Conservation (phyloP, 192 early-diverging fungal species). For the Podila clonocystis region DNA sequence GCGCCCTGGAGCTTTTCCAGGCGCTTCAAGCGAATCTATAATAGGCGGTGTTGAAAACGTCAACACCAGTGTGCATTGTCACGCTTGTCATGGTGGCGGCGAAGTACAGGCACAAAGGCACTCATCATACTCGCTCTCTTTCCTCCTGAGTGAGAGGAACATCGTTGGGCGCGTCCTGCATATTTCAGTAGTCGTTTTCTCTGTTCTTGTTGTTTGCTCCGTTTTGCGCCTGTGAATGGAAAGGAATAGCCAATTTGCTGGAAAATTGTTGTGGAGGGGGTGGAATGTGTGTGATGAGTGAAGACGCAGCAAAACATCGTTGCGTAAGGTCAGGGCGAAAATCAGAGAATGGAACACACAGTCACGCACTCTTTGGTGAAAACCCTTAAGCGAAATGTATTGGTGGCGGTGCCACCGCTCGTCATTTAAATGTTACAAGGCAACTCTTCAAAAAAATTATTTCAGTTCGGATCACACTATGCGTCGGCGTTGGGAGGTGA, state of each 20-base stretch:
- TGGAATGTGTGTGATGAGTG: too few species aligned
- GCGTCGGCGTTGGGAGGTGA: background rate
- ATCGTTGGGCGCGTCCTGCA: slow-evolving; percentile 56
- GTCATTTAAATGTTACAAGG: too few species aligned
- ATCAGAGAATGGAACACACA: too few species aligned
- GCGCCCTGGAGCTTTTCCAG: slow-evolving; percentile 65
- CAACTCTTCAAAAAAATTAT: too few species aligned
- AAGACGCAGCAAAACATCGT: too few species aligned
- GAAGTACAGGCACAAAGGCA: background rate
- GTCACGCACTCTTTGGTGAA: too few species aligned
- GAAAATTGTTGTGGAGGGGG: too few species aligned
- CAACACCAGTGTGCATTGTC: background rate
- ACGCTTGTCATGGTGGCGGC: background rate
- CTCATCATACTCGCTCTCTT: slow-evolving; percentile 24
- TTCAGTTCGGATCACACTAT: background rate
- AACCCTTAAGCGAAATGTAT: too few species aligned
- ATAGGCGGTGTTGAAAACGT: background rate
- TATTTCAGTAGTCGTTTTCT: slow-evolving; percentile 63
- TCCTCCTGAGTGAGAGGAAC: slow-evolving; percentile 43
- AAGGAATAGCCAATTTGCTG: too few species aligned
- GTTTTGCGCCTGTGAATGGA: too few species aligned
- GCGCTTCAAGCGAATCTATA: slow-evolving; percentile 72
- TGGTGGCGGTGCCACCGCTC: too few species aligned
- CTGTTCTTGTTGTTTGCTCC: slow-evolving; percentile 5
- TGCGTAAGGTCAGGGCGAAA: too few species aligned